Evolutionary conservation across 1,284 basidiomycete genomes (phyloP), one percentile per base, ranked within the genome.

Genomic region (Microbotryum silenes-acaulis): DNA sequence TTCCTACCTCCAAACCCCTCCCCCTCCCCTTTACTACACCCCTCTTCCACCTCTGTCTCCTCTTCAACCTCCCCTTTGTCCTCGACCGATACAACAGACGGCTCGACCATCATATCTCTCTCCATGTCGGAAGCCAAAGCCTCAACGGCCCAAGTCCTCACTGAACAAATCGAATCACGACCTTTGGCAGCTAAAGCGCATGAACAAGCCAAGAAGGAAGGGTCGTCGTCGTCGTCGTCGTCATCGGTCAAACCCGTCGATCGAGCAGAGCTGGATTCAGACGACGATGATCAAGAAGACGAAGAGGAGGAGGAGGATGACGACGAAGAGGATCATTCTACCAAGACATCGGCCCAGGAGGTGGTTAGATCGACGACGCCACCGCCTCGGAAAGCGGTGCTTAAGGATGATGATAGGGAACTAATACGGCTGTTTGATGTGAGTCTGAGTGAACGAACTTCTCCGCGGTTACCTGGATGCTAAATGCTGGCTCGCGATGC

Each of bases 371-470:
- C 37, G 37, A 42, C 37, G 37, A 42, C 37, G 14, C 37, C 37
- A 16, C 37, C 37, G 37, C 37, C 37, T 42, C 37, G 37, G 54
- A 88, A 86, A 70, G 87, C 91, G 0, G 76, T 97, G 31, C 77
- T 97, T 57, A 91, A 87, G 74, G 88, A 92, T 63, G 83, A 92
- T 66, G 94, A 98, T 74, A 73, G 74, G n/a, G 94, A 98, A 77
- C 80, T 98, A 52, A 77, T 79, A 18, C 80, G 94, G 21, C 79
- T 97, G 14, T 80, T 82, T 61, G 80, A 80, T 73, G 91, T 91
- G 70, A 64, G 82, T 64, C 25, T 53, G 60, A 47, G 37, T 18
- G 21, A 42, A 12, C 37, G 37, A 42, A 16, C 37, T 51, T 51
- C 65, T 48, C 51, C 45, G 37, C 25, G 16, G 20, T 58, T 10